Percentiles rank a stretch among this genome's conserved stretches.
These are phyloP conservation scores for Alternaria sp. DNA, from an alignment of 2,329 filamentous ascomycete genomes.

Conservation along the genomic window DNA sequence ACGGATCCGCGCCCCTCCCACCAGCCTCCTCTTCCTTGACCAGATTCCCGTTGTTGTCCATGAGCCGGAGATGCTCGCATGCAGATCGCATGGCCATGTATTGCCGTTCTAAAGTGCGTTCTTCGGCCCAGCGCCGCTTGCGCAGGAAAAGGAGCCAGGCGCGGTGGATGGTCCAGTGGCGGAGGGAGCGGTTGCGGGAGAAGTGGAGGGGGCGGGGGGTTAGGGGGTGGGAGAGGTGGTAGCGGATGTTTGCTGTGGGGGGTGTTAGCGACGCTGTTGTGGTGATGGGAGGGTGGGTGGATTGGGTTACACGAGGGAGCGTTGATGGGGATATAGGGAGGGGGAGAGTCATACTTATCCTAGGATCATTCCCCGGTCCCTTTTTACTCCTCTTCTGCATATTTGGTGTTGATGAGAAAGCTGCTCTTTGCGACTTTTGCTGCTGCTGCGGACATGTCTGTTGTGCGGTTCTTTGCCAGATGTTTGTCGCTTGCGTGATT, in stretches of 20 bases:
- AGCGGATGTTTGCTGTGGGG: slow-evolving; percentile 62
- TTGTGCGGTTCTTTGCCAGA: slow-evolving; percentile 17
- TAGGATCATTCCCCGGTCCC: slow-evolving; percentile 31
- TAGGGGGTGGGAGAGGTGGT: slow-evolving; percentile 71
- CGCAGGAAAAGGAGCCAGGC: slow-evolving; percentile 85
- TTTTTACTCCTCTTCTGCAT: slow-evolving; percentile 38
- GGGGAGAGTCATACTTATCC: slow-evolving; percentile 38
- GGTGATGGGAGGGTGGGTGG: not conserved
- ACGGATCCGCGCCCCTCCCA: slow-evolving; percentile 58
- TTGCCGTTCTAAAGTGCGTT: slow-evolving; percentile 76
- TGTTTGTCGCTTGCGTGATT: slow-evolving; percentile 13
- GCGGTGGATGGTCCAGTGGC: slow-evolving; percentile 99
- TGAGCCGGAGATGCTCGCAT: slow-evolving; percentile 78
- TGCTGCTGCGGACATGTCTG: slow-evolving; percentile 13
- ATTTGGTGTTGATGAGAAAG: slow-evolving; percentile 40
- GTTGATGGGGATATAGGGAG: not conserved
- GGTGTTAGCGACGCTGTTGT: not conserved
- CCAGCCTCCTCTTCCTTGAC: slow-evolving; percentile 57
- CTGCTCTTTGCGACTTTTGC: slow-evolving; percentile 6
- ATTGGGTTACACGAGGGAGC: not conserved
- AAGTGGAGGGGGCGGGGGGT: slow-evolving; percentile 83
- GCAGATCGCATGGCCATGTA: slow-evolving; percentile 84
- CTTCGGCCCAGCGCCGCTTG: slow-evolving; percentile 67
- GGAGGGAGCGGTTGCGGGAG: slow-evolving; percentile 82
- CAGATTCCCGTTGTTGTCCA: slow-evolving; percentile 52